These are phyloP conservation scores for Hypoxylon sp. DNA, from an alignment of 2,329 filamentous ascomycete species.

Conservation along the genomic window DNA sequence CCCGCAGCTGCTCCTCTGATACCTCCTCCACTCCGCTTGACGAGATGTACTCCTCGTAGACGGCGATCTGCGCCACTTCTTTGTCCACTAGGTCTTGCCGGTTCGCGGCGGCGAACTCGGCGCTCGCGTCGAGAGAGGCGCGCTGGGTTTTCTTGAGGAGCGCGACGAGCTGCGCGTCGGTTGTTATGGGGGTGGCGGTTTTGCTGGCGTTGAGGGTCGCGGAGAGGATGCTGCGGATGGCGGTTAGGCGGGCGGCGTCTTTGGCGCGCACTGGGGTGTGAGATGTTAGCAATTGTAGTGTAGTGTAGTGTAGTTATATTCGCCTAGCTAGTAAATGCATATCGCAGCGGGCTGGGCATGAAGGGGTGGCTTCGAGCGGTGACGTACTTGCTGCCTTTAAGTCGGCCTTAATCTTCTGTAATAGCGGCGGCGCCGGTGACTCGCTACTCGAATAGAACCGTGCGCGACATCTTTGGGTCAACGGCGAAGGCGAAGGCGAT, in stretches of 20 bases:
- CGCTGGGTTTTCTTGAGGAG: slow-evolving; percentile 76
- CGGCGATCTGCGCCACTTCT: slow-evolving; percentile 75
- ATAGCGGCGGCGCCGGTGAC: slow-evolving; percentile 60
- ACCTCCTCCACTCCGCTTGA: slow-evolving; percentile 72
- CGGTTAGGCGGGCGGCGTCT: slow-evolving; percentile 74
- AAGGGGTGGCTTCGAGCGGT: neutral
- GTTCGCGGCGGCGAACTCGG: slow-evolving; percentile 75
- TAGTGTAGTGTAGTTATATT: too few relatives aligned
- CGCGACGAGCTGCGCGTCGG: slow-evolving; percentile 77
- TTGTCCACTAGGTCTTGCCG: slow-evolving; percentile 79
- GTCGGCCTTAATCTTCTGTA: slow-evolving; percentile 71
- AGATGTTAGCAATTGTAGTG: slow-evolving; percentile 6
- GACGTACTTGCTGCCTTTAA: slow-evolving; percentile 70
- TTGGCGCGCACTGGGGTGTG: slow-evolving; percentile 67
- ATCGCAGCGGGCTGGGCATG: too few relatives aligned
- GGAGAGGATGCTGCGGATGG: slow-evolving; percentile 77
- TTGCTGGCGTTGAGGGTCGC: slow-evolving; percentile 83
- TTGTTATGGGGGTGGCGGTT: slow-evolving; percentile 77
- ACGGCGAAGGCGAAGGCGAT: slow-evolving; percentile 15
- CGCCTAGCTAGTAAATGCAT: too few relatives aligned
- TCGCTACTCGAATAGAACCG: slow-evolving; percentile 36
- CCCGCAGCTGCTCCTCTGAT: slow-evolving; percentile 70
- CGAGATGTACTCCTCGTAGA: slow-evolving; percentile 76
- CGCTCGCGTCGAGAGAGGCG: slow-evolving; percentile 69
- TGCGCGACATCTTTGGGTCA: slow-evolving; percentile 33